Evolutionary conservation across 768 basidiomycete genomes (phyloP).

Genomic region (Mycena venus): DNA sequence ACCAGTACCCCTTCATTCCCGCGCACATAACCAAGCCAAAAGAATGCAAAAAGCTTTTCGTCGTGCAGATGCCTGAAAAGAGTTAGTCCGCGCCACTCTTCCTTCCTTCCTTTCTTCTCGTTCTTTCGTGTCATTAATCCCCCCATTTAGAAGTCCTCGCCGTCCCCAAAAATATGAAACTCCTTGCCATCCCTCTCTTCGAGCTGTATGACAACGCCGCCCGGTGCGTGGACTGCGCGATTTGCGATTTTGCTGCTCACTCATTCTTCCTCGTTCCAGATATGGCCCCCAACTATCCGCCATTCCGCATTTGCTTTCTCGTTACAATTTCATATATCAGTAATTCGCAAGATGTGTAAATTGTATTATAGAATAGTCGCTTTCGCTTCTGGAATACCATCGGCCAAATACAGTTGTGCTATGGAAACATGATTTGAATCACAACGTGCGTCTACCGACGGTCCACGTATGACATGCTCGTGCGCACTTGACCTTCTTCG

Average conservation of each 20-base stretch:
- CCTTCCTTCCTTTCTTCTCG: not conserved
- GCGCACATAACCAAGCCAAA: slow-evolving; percentile 98
- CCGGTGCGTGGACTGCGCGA: slow-evolving; percentile 60
- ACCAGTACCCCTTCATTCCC: slow-evolving; percentile 92
- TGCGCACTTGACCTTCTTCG: no score
- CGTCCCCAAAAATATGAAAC: slow-evolving; percentile 99
- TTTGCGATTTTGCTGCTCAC: not conserved
- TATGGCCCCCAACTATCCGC: slow-evolving; percentile 96
- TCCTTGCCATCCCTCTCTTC: slow-evolving; percentile 95
- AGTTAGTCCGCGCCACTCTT: slow-evolving; percentile 67
- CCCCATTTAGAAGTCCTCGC: slow-evolving; percentile 85
- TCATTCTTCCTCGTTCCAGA: slow-evolving; percentile 43
- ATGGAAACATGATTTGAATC: no score
- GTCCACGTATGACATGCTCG: no score
- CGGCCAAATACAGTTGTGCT: no score
- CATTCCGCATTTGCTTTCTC: slow-evolving; percentile 91
- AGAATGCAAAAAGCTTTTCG: slow-evolving; percentile 96
- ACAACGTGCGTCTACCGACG: no score
- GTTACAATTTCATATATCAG: slow-evolving; percentile 88
- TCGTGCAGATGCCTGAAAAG: slow-evolving; percentile 95
- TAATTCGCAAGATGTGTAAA: slow-evolving; percentile 43
- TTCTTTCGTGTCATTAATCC: not conserved
- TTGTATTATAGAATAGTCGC: slow-evolving; percentile 22
- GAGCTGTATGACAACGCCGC: slow-evolving; percentile 99
- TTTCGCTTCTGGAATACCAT: not conserved